phyloP scores from a whole-genome alignment of 495 filamentous ascomycete species.

The Penicillium arizonense region DNA sequence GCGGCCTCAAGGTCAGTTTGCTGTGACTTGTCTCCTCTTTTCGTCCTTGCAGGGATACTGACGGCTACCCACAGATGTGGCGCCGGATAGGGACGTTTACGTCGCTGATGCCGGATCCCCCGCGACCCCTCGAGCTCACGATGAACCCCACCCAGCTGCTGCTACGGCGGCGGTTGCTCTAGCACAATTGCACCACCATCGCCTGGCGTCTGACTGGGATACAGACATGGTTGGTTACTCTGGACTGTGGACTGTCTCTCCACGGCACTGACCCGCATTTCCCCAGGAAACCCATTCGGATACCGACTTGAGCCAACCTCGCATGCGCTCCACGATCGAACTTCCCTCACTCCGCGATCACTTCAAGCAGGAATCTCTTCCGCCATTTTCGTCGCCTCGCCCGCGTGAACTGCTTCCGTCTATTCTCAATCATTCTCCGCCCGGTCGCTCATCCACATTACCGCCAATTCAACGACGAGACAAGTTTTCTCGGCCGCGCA shows the following conservation, averaged over 20 bases:
- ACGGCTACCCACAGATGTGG: constrained; percentile 36
- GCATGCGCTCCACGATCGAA: constrained; percentile 64
- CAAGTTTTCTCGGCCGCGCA: constrained; percentile 69
- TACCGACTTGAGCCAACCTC: constrained; percentile 58
- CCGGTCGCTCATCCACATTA: constrained; percentile 81
- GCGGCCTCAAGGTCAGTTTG: constrained; percentile 36
- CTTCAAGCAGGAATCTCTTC: constrained; percentile 67
- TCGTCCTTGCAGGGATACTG: constrained; percentile 17
- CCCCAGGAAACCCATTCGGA: constrained; percentile 71
- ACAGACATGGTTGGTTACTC: constrained; percentile 68
- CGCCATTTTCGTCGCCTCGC: constrained; percentile 56
- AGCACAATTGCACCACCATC: constrained; percentile 82
- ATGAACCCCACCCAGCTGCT: constrained; percentile 67
- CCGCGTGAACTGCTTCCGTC: constrained; percentile 78
- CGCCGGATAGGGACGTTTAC: constrained; percentile 49
- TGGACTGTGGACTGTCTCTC: neutral
- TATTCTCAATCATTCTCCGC: constrained; percentile 75
- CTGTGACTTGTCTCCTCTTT: neutral
- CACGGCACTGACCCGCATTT: constrained; percentile 9
- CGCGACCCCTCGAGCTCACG: constrained; percentile 67
- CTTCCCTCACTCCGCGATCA: constrained; percentile 72
- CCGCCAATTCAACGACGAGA: constrained; percentile 72
- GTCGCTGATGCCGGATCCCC: constrained; percentile 68
- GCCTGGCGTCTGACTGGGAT: constrained; percentile 78
- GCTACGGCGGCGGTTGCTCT: constrained; percentile 83